Conservation (phyloP, 2,329 filamentous ascomycete genomes). For the Pseudopithomyces chartarum region DNA sequence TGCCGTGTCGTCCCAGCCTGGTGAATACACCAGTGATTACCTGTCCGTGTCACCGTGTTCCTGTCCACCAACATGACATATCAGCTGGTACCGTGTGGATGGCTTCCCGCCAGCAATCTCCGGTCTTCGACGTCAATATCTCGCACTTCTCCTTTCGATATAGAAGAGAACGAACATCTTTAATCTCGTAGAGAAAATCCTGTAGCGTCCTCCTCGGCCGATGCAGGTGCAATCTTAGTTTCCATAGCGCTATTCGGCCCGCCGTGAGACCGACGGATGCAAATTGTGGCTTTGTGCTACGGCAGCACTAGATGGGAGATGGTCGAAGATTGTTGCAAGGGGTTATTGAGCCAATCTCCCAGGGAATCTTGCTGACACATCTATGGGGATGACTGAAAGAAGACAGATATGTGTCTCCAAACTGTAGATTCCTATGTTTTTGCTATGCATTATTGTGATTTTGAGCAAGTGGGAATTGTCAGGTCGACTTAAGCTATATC, state of each 20-base stretch:
- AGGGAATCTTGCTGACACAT: not conserved
- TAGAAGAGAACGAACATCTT: not conserved
- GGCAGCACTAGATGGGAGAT: not conserved
- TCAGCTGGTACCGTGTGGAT: not conserved
- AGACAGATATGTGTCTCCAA: too few species aligned
- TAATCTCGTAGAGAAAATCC: not conserved
- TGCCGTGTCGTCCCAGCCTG: not conserved
- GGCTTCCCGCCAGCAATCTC: not conserved
- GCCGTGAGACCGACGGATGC: not conserved
- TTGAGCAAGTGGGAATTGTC: too few species aligned
- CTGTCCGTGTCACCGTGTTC: not conserved
- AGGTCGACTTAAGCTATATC: too few species aligned
- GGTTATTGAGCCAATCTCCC: not conserved
- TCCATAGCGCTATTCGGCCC: not conserved
- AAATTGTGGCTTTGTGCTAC: slow-evolving; percentile 1
- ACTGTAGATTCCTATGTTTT: too few species aligned
- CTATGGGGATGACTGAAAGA: not conserved
- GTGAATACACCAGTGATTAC: too few species aligned
- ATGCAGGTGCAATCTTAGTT: not conserved
- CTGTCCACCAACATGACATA: not conserved
- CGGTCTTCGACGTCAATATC: not conserved
- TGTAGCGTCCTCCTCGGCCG: not conserved
- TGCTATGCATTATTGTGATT: too few species aligned
- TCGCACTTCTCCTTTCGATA: too few species aligned
- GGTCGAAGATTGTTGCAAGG: not conserved